Conservation (phyloP, 2,329 filamentous ascomycete genomes). For the Coleophoma eucalyptorum region DNA sequence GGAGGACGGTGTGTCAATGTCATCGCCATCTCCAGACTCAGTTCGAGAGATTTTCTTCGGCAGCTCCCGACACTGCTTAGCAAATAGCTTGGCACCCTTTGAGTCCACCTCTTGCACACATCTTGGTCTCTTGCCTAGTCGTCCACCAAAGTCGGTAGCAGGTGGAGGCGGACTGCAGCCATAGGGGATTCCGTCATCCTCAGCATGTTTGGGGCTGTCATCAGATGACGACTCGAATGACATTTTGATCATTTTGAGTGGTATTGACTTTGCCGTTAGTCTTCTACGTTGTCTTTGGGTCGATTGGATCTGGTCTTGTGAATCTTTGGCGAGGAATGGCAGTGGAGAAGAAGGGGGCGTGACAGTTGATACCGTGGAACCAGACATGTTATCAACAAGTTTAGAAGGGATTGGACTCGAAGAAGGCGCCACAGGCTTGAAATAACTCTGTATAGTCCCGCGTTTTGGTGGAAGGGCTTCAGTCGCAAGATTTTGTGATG, state of each 20-base stretch:
- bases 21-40: neutral
- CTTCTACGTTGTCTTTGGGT: constrained; percentile 10
- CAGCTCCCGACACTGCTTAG: too few relatives aligned
- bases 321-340: constrained; percentile 1
- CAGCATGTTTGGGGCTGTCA: too few relatives aligned
- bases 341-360: constrained; percentile 12
- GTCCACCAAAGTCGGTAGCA: too few relatives aligned
- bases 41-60: too few relatives aligned
- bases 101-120: too few relatives aligned
- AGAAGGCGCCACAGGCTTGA: constrained; percentile 15
- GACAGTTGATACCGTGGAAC: neutral
- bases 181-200: too few relatives aligned
- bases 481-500: neutral
- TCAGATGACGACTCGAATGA: neutral
- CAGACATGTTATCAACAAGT: neutral
- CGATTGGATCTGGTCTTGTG: too few relatives aligned
- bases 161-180: too few relatives aligned
- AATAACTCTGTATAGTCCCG: constrained; percentile 21
- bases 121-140: too few relatives aligned
- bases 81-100: too few relatives aligned
- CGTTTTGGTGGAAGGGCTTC: constrained; percentile 4
- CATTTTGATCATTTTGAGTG: constrained; percentile 1
- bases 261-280: constrained; percentile 12
- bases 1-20: neutral
- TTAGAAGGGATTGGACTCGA: constrained; percentile 4